phyloP scores from a whole-genome alignment of 176 grass and related monocot genomes.

The Cenchrus purpureus region DNA sequence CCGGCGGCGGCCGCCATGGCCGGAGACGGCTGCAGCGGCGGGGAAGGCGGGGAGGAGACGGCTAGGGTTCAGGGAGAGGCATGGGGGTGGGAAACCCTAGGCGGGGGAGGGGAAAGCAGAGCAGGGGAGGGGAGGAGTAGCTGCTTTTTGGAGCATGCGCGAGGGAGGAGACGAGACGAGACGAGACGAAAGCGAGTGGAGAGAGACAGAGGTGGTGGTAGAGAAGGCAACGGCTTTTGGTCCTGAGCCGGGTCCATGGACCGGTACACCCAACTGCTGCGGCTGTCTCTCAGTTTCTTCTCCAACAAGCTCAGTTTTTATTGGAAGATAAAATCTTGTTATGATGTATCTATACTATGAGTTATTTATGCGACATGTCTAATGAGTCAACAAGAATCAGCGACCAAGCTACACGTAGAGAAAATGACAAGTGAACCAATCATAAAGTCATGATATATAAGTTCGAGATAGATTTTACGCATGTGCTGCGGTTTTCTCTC shows the following conservation, averaged over 20 bases:
- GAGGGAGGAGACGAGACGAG: not conserved
- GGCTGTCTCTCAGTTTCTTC: not conserved
- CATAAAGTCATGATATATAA: too few species aligned
- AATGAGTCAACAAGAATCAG: too few species aligned
- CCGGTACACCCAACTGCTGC: not conserved
- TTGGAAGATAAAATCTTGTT: not conserved
- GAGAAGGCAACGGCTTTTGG: conserved; percentile 35
- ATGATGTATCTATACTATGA: not conserved
- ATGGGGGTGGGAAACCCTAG: conserved; percentile 64
- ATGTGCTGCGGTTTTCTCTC: too few species aligned
- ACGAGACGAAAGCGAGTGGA: not conserved
- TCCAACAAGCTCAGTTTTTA: not conserved
- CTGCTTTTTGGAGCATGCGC: conserved; percentile 54
- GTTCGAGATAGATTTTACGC: too few species aligned
- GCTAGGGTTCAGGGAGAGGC: conserved; percentile 32
- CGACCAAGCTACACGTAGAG: too few species aligned
- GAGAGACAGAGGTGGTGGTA: not conserved
- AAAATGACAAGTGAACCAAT: too few species aligned
- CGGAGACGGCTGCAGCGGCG: not conserved
- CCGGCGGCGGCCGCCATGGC: not conserved
- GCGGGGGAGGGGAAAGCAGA: conserved; percentile 31
- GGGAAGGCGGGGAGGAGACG: not conserved
- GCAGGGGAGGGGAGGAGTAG: not conserved
- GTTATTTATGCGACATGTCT: not conserved
- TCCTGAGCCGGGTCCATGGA: conserved; percentile 47